These are phyloP conservation scores for Chaetomium sp. DNA, from an alignment of 2,329 filamentous ascomycete species.

Conservation along the genomic window DNA sequence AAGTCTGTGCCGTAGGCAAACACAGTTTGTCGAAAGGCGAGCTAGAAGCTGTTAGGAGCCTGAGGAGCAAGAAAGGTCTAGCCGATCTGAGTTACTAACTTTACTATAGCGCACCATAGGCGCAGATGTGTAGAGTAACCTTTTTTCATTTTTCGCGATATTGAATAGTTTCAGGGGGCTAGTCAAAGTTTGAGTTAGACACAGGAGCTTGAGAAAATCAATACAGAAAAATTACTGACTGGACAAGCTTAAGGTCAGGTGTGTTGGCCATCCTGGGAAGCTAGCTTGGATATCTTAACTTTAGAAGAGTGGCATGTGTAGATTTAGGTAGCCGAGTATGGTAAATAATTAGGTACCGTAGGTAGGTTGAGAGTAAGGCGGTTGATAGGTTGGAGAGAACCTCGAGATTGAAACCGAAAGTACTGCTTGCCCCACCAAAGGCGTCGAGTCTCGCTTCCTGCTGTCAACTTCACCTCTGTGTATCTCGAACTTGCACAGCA, in stretches of 20 bases:
- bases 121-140: slow-evolving; percentile 53
- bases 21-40: slow-evolving; percentile 63
- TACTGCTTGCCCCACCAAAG: too few relatives aligned
- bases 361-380: too few relatives aligned
- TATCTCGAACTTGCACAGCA: too few relatives aligned
- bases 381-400: too few relatives aligned
- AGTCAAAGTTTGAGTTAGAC: not conserved
- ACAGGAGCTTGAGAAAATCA: not conserved
- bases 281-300: not conserved
- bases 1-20: slow-evolving; percentile 59
- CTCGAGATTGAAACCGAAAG: too few relatives aligned
- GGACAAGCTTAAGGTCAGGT: slow-evolving; percentile 8
- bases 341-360: too few relatives aligned
- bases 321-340: too few relatives aligned
- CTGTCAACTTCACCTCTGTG: too few relatives aligned
- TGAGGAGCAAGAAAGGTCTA: too few relatives aligned
- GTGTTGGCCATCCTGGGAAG: slow-evolving; percentile 4
- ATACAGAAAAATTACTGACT: slow-evolving; percentile 12
- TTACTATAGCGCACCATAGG: slow-evolving; percentile 66
- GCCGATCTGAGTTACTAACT: slow-evolving; percentile 26
- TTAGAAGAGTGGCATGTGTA: not conserved
- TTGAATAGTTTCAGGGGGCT: slow-evolving; percentile 57
- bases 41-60: slow-evolving; percentile 33
- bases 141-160: slow-evolving; percentile 42
- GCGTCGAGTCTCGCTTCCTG: too few relatives aligned